Evolutionary conservation across 2,329 filamentous ascomycete genomes (phyloP).

Genomic region (Fusarium sp.): DNA sequence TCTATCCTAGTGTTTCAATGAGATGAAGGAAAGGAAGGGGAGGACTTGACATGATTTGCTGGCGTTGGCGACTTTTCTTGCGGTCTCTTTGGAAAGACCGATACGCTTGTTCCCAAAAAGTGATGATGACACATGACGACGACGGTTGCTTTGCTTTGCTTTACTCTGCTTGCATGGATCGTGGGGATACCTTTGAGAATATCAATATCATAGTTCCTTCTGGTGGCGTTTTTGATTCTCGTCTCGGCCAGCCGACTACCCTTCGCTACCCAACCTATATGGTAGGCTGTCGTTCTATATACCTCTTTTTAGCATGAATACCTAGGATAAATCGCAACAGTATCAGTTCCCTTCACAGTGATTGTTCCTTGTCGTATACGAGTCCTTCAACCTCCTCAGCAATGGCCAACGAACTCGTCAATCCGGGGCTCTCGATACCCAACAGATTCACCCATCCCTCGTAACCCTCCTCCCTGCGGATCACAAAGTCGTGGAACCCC

Average conservation of each 20-base stretch:
- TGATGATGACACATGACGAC: constrained; percentile 32
- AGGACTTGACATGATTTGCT: constrained; percentile 7
- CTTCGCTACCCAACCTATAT: constrained; percentile 26
- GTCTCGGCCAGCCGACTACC: not conserved
- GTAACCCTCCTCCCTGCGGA: constrained; percentile 77
- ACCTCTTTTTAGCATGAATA: not conserved
- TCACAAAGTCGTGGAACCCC: constrained; percentile 84
- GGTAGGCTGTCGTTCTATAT: constrained; percentile 12
- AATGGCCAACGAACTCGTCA: constrained; percentile 88
- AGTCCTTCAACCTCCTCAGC: constrained; percentile 72
- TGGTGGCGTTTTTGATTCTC: constrained; percentile 20
- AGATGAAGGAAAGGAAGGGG: constrained; percentile 50
- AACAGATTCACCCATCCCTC: constrained; percentile 87
- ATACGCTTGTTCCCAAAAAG: constrained; percentile 37
- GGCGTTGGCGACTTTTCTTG: constrained; percentile 12
- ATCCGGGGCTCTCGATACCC: constrained; percentile 90
- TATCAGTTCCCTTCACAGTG: not conserved
- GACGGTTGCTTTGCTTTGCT: constrained; percentile 24
- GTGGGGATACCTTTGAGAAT: constrained; percentile 35
- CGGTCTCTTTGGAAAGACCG: constrained; percentile 4
- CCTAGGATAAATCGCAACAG: not conserved
- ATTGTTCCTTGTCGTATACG: constrained; percentile 51
- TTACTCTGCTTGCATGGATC: constrained; percentile 33
- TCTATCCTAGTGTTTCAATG: constrained; percentile 62
- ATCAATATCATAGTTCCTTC: constrained; percentile 11